Conservation (phyloP, 768 basidiomycete species). For the Podaxis sp. region DNA sequence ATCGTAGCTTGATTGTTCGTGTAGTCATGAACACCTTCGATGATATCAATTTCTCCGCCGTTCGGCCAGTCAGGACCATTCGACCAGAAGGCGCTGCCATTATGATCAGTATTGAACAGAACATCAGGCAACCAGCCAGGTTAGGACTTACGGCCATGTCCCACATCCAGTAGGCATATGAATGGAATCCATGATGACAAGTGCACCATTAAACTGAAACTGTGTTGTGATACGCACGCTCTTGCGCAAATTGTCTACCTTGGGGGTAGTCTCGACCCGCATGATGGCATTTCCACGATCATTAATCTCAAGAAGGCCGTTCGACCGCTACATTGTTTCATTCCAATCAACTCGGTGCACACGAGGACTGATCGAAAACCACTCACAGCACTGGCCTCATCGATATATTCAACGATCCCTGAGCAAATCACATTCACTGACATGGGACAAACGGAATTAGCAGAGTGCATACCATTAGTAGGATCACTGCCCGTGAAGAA, state of each 20-base stretch:
- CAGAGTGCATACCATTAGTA: constrained; percentile 50
- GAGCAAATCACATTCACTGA: neutral
- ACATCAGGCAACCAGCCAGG: neutral
- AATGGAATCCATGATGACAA: constrained; percentile 78
- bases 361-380: constrained; percentile 4
- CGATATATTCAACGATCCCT: constrained; percentile 60
- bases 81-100: constrained; percentile 42
- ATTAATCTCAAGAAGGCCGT: constrained; percentile 65
- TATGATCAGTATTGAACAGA: neutral
- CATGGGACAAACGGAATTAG: neutral
- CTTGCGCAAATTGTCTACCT: constrained; percentile 61
- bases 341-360: neutral
- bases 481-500: constrained; percentile 72
- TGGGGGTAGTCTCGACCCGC: constrained; percentile 81
- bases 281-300: constrained; percentile 74
- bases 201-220: constrained; percentile 53
- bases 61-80: constrained; percentile 61
- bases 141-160: constrained; percentile 63
- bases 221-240: constrained; percentile 76
- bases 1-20: constrained; percentile 80
- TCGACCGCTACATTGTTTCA: constrained; percentile 36
- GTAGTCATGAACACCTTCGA: constrained; percentile 81
- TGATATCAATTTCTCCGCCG: constrained; percentile 77
- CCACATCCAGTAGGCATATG: constrained; percentile 93
- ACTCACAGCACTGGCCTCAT: constrained; percentile 55